Conservation (phyloP, 2,329 filamentous ascomycete genomes). For the Drechslera avenae region DNA sequence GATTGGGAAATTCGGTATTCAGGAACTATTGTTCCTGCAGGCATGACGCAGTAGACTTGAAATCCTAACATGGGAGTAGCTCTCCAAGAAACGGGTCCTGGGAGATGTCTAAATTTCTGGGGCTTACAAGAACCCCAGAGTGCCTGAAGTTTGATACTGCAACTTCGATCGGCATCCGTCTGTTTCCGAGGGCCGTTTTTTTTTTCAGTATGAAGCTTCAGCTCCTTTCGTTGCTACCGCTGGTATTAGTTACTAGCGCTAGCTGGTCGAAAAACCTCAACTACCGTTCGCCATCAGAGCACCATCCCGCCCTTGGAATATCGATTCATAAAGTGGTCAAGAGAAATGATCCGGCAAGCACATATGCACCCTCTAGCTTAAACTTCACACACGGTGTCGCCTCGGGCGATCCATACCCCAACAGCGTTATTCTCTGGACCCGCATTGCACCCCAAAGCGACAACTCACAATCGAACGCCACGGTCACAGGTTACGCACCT, state of each 20-base stretch:
- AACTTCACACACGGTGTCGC: constrained; percentile 54
- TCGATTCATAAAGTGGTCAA: constrained; percentile 66
- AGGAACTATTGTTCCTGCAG: constrained; percentile 23
- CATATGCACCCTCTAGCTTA: constrained; percentile 29
- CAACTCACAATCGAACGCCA: constrained; percentile 51
- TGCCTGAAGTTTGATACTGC: constrained; percentile 4
- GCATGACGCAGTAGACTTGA: constrained; percentile 25
- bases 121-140: constrained; percentile 29
- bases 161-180: constrained; percentile 7
- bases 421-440: constrained; percentile 45
- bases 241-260: constrained; percentile 25
- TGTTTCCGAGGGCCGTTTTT: constrained; percentile 4
- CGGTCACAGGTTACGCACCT: constrained; percentile 62
- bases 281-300: constrained; percentile 69
- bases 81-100: constrained; percentile 6
- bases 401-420: constrained; percentile 53
- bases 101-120: neutral
- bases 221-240: constrained; percentile 25
- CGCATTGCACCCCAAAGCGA: constrained; percentile 46
- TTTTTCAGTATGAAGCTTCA: constrained; percentile 35
- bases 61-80: constrained; percentile 6
- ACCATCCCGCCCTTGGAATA: constrained; percentile 67
- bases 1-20: constrained; percentile 25
- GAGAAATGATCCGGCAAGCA: constrained; percentile 48
- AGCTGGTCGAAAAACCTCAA: constrained; percentile 62